phyloP scores from a whole-genome alignment of 306 rosid species.

The Cicer pinnatifidum region DNA sequence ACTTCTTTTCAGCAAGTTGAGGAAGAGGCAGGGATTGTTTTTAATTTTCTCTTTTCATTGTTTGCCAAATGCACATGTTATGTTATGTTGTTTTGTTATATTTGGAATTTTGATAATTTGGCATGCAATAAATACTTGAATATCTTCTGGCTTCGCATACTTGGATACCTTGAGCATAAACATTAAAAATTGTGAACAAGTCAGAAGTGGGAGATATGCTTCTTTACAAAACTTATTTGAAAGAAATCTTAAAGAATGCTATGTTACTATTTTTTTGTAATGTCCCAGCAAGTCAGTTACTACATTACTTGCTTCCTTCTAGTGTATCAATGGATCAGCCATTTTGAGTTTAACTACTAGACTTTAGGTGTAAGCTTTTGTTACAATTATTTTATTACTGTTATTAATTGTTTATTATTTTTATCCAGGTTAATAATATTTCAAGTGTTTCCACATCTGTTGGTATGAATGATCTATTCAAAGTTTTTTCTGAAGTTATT shows the following conservation, averaged over 20 bases:
- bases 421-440: slow-evolving; percentile 66
- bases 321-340: slow-evolving; percentile 19
- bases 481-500: slow-evolving; percentile 63
- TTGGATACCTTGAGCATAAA: slow-evolving; percentile 17
- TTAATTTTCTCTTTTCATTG: slow-evolving; percentile 44
- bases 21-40: slow-evolving; percentile 73
- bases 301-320: slow-evolving; percentile 32
- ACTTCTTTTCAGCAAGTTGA: slow-evolving; percentile 75
- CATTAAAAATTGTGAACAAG: slow-evolving; percentile 19
- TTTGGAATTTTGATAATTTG: slow-evolving; percentile 30
- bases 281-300: background rate
- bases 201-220: slow-evolving; percentile 17
- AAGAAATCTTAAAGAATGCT: slow-evolving; percentile 16
- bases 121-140: slow-evolving; percentile 30
- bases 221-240: slow-evolving; percentile 26
- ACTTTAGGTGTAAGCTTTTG: slow-evolving; percentile 9
- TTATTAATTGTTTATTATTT: slow-evolving; percentile 18
- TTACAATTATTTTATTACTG: slow-evolving; percentile 16
- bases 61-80: slow-evolving; percentile 28
- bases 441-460: slow-evolving; percentile 50
- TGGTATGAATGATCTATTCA: slow-evolving; percentile 54
- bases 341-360: slow-evolving; percentile 16
- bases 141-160: slow-evolving; percentile 25
- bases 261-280: slow-evolving; percentile 7
- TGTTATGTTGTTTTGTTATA: slow-evolving; percentile 22